Evolutionary conservation across 202 grass and related monocot species (phyloP).

Genomic region (Carex arenaria): DNA sequence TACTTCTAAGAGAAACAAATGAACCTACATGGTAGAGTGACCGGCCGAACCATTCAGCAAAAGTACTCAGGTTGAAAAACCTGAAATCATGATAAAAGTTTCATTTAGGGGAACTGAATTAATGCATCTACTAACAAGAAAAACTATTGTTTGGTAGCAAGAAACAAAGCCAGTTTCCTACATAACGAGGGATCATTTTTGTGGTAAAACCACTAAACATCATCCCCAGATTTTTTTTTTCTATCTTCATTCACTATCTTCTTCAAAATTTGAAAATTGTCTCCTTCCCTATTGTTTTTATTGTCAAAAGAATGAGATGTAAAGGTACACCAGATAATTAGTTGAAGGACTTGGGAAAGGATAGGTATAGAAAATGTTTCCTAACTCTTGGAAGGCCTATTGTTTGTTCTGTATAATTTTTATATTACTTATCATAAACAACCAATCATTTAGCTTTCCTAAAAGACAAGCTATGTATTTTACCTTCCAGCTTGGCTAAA

Average conservation of each 20-base stretch:
- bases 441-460: slow-evolving; percentile 7
- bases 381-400: not conserved
- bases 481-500: slow-evolving; percentile 95
- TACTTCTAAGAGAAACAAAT: slow-evolving; percentile 1
- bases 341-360: not conserved
- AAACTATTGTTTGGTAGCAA: not conserved
- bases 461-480: not conserved
- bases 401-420: not conserved
- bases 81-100: slow-evolving; percentile 34
- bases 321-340: not conserved
- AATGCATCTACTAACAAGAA: not conserved
- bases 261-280: not conserved
- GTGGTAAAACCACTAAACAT: not conserved
- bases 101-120: not conserved
- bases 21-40: slow-evolving; percentile 84
- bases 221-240: not conserved
- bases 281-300: not conserved
- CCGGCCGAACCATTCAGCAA: slow-evolving; percentile 82
- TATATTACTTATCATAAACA: slow-evolving; percentile 4
- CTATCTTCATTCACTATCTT: not conserved
- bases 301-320: not conserved
- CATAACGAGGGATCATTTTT: not conserved
- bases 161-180: not conserved
- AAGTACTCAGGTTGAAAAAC: slow-evolving; percentile 73
- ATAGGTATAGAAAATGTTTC: not conserved